Base-by-base conservation (phyloP, 768 basidiomycete species). In the Trametes gibbosa region DNA sequence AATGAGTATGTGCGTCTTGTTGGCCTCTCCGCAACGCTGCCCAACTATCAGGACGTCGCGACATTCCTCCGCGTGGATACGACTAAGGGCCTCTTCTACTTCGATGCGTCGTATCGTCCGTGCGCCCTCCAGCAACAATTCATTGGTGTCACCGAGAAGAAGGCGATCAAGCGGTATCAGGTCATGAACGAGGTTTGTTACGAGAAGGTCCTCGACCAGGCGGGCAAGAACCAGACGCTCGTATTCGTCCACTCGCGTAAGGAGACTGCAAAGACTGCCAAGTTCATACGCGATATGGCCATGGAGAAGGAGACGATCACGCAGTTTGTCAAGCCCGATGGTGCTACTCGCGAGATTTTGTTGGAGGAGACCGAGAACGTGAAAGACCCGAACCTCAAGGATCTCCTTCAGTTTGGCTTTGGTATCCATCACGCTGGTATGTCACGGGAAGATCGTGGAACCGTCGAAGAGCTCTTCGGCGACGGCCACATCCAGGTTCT, bases 151-250 rank as follows among this genome's bases (percentile, higher is more conserved):
- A 98, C 96, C 0, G 97, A 98, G 79, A 98, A 98, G 82, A 98
- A 97, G 73, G 97, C 97, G 0, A 98, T 98, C 81, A 98, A 96
- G 73, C 86, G 97, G 6, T 94, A 95, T 69, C 96, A 98, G 71
- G 86, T 98, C 62, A 96, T 92, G 82, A 99, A 99, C 73, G 95
- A 98, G 70, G 95, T 98, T 21, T 96, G 95, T 74, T 99, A 99
- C 77, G 96, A 98, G 73, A 99, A 98, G 76, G 90, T 98, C 2
- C 83, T 98, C 23, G 95, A 98, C 64, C 93, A 98, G 67, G 84
- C 85, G 7, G 83, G 84, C 49, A 93, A 92, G 77, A 92, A 95
- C 61, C 95, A 96, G 70, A 91, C 90, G 0, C 81, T 98, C 39
- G 95, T 98, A 13, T 99, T 99, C 67, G 97, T 99, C 0, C 97